Percentiles rank a stretch among this genome's conserved stretches.
phyloP scores from a whole-genome alignment of 1,284 basidiomycete species.

The Melanopsichium pennsylvanicum region DNA sequence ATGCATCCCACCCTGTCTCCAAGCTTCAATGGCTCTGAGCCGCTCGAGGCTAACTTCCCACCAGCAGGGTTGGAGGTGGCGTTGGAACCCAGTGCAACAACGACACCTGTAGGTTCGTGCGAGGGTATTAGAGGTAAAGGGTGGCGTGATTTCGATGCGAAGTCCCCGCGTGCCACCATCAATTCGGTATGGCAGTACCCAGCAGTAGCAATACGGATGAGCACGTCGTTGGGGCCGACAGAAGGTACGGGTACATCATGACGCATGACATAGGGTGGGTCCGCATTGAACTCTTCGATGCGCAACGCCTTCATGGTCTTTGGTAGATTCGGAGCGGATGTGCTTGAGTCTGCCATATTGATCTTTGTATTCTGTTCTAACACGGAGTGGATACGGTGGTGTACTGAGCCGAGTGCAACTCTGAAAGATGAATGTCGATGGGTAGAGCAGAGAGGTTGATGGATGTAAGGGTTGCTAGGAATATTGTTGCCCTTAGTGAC shows the following conservation, averaged over 20 bases:
- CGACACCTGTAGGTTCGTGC: conserved; percentile 52
- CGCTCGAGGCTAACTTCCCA: conserved; percentile 3
- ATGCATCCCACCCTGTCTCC: conserved; percentile 57
- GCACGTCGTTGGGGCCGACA: conserved; percentile 23
- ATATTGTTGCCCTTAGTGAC: no score
- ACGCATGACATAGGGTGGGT: conserved; percentile 31
- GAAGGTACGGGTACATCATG: conserved; percentile 23
- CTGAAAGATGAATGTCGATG: no score
- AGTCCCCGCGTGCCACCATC: conserved; percentile 44
- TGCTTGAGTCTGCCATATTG: conserved; percentile 1
- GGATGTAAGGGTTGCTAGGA: no score
- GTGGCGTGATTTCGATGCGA: conserved; percentile 26
- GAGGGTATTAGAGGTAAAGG: conserved; percentile 37
- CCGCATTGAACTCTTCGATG: conserved; percentile 31
- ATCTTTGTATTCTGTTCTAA: no score
- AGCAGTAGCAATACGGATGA: conserved; percentile 41
- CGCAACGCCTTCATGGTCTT: conserved; percentile 19
- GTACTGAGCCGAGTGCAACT: no score
- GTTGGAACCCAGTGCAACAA: conserved; percentile 23
- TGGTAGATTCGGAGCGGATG: conserved; percentile 4
- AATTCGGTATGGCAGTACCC: conserved; percentile 54
- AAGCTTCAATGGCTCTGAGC: conserved; percentile 22
- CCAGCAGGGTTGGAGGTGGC: conserved; percentile 9
- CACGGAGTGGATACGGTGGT: no score
- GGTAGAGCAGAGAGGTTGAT: no score